These are phyloP conservation scores for Nitzschia inconspicua DNA, from an alignment of 108 stramenopile species.

Conservation along the genomic window DNA sequence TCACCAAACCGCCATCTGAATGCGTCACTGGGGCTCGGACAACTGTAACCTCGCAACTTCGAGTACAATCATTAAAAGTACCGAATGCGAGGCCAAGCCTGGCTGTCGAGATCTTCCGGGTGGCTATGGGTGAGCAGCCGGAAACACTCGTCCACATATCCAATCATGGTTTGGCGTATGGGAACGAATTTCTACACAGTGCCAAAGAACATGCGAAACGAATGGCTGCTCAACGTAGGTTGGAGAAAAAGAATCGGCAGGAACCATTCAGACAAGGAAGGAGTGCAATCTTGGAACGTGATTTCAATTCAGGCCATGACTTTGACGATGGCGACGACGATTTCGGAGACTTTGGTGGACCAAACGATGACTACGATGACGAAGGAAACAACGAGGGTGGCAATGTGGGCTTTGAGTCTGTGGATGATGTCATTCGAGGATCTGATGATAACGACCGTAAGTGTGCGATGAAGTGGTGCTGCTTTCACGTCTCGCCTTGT, in stretches of 20 bases:
- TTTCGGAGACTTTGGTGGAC: conserved; percentile 27
- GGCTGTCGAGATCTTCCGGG: conserved; percentile 26
- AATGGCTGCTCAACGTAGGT: conserved; percentile 47
- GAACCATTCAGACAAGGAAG: not conserved
- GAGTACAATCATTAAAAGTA: conserved; percentile 2
- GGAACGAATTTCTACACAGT: conserved; percentile 84
- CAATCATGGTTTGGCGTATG: conserved; percentile 53
- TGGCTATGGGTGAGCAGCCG: conserved; percentile 12
- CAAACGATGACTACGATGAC: not conserved
- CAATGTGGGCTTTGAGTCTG: too few species aligned
- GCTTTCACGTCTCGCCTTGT: too few species aligned
- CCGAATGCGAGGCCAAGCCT: conserved; percentile 8
- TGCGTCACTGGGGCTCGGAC: conserved; percentile 76
- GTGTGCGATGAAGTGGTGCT: too few species aligned
- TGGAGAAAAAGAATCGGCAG: conserved; percentile 26
- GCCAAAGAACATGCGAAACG: conserved; percentile 60
- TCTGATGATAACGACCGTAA: too few species aligned
- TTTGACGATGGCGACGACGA: conserved; percentile 43
- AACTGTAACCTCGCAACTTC: not conserved
- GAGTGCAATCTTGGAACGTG: not conserved
- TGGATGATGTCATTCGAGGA: too few species aligned
- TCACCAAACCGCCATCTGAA: conserved; percentile 58
- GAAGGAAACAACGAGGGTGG: conserved; percentile 7
- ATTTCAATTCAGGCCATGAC: conserved; percentile 44
- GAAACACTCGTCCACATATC: conserved; percentile 30